phyloP scores from a whole-genome alignment of 1,284 basidiomycete species.

The Tylopilus sp. region DNA sequence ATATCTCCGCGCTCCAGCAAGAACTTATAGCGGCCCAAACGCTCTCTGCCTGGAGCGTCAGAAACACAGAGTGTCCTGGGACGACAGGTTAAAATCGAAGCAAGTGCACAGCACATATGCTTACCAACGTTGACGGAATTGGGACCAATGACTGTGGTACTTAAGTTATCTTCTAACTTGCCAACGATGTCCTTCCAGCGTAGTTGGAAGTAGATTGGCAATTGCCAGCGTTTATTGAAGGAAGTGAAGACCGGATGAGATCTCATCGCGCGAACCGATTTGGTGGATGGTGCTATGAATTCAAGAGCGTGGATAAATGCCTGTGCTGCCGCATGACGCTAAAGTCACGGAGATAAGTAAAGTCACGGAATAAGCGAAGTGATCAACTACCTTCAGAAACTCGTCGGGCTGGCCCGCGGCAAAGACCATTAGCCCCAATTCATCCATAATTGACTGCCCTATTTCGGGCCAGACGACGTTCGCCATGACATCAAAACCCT shows the following conservation, averaged over 20 bases:
- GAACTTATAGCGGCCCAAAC: slow-evolving; percentile 68
- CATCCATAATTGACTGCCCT: slow-evolving; percentile 72
- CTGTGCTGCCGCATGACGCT: slow-evolving; percentile 82
- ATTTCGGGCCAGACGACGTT: slow-evolving; percentile 88
- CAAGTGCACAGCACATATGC: neutral
- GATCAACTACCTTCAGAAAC: slow-evolving; percentile 67
- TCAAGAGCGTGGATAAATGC: slow-evolving; percentile 84
- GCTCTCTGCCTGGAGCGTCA: slow-evolving; percentile 60
- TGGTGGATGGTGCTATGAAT: slow-evolving; percentile 70
- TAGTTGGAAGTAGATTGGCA: slow-evolving; percentile 95
- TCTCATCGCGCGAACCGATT: slow-evolving; percentile 68
- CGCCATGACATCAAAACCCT: slow-evolving; percentile 75
- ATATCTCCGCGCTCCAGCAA: slow-evolving; percentile 84
- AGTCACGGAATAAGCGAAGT: neutral
- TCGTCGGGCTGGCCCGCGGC: slow-evolving; percentile 86
- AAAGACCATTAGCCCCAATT: slow-evolving; percentile 79
- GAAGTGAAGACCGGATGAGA: slow-evolving; percentile 62
- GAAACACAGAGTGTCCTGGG: slow-evolving; percentile 39
- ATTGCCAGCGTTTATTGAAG: slow-evolving; percentile 88
- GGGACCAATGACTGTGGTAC: slow-evolving; percentile 42
- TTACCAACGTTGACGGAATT: slow-evolving; percentile 24
- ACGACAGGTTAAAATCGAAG: slow-evolving; percentile 24
- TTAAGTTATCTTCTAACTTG: slow-evolving; percentile 65
- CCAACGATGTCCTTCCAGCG: slow-evolving; percentile 93
- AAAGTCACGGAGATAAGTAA: slow-evolving; percentile 7